Evolutionary conservation across 2,329 filamentous ascomycete species (phyloP).

Genomic region (Colletotrichum liriopes): DNA sequence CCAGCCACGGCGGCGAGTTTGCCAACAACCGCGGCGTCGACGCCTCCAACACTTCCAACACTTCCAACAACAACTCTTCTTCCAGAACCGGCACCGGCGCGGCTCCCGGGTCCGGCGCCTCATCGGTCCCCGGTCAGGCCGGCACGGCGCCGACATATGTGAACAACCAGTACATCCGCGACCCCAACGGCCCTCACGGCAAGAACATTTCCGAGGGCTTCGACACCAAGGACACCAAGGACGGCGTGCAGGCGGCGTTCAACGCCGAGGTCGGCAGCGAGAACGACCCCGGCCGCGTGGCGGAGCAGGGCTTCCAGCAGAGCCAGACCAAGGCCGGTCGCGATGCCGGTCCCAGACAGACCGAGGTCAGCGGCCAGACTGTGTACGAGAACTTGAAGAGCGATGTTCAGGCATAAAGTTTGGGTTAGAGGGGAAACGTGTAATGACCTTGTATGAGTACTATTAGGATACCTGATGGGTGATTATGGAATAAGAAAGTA

Average conservation of each 20-base stretch:
- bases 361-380: slow-evolving; percentile 47
- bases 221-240: slow-evolving; percentile 51
- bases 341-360: slow-evolving; percentile 49
- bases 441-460: slow-evolving; percentile 32
- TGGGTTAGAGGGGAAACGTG: not conserved
- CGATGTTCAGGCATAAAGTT: slow-evolving; percentile 36
- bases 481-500: not conserved
- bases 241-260: slow-evolving; percentile 58
- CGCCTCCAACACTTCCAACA: slow-evolving; percentile 64
- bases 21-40: slow-evolving; percentile 70
- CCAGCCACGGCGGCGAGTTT: slow-evolving; percentile 72
- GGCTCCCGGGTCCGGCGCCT: slow-evolving; percentile 27
- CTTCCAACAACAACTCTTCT: slow-evolving; percentile 45
- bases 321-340: slow-evolving; percentile 45
- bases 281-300: slow-evolving; percentile 63
- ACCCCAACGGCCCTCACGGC: slow-evolving; percentile 57
- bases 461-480: slow-evolving; percentile 5
- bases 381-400: slow-evolving; percentile 52
- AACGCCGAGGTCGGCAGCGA: slow-evolving; percentile 61
- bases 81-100: slow-evolving; percentile 13
- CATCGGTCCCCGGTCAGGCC: slow-evolving; percentile 40
- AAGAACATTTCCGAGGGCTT: slow-evolving; percentile 59
- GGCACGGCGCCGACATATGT: slow-evolving; percentile 58
- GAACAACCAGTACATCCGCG: slow-evolving; percentile 51
- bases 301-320: slow-evolving; percentile 60